Base-by-base conservation (phyloP, 257 asterid genomes). In the Agastache rugosa region DNA sequence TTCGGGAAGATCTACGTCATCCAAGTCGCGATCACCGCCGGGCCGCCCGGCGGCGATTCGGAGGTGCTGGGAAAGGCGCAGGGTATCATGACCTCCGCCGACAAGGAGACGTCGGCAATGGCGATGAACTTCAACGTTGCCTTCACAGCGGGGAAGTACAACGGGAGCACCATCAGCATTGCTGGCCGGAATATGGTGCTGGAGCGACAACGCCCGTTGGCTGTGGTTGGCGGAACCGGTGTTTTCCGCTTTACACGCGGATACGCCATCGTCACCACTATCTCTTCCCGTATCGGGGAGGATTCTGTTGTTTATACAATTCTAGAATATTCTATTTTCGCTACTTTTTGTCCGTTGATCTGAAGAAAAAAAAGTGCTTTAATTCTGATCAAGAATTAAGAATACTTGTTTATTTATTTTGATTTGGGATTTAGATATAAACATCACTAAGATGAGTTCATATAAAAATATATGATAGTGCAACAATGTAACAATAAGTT, bases 61-160 rank as follows among this genome's bases (percentile, higher is more conserved):
- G 16, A 0, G 14, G 11, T 19, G 29, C 5, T 54, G 5, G 60
- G 31, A 7, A 10, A 4, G 60, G 5, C 15, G 2, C 60, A 54
- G 25, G 60, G 60, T 1, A 54, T 22, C 3, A 11, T 22, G 14
- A 22, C 15, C 31, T 20, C 27, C 2, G 60, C 60, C 6, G 60
- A 54, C 60, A 20, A 19, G 31, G 11, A 20, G 15, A 8, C 12
- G 31, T 1, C 29, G 2, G 60, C 60, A 14, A 10, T 3, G 6
- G 60, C 31, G 15, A 10, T 54, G 11, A 54, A 9, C 60, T 2
- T 54, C 15, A 54, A 54, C 60, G 12, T 54, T 16, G 5, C 2
- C 31, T 19, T 54, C 60, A 54, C 60, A 7, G 10, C 60, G 60
- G 31, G 60, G 60, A 10, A 54, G 60, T 54, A 54, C 60, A 54